Percentiles rank a stretch among this genome's conserved stretches.
Conservation (phyloP, 2,329 filamentous ascomycete genomes). For the Cladosporium sp. region DNA sequence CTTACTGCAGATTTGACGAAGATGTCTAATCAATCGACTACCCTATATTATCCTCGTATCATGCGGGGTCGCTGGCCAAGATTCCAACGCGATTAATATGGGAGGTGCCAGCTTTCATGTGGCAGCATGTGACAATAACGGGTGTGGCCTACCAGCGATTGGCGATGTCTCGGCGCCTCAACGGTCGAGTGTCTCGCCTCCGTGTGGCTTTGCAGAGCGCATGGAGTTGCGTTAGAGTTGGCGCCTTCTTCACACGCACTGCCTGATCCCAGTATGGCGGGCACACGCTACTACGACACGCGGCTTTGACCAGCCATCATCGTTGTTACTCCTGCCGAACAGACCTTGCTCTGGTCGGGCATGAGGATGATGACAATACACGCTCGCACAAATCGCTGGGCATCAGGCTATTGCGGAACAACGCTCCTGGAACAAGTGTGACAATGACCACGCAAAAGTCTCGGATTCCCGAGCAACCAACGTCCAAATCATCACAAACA, state of each 20-base stretch:
- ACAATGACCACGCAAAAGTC: neutral
- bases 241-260: neutral
- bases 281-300: neutral
- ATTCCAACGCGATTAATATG: neutral
- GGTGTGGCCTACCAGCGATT: neutral
- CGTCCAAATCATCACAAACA: conserved; percentile 8
- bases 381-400: neutral
- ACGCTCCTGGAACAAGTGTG: neutral
- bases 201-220: neutral
- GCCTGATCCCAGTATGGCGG: neutral
- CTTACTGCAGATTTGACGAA: too few relatives aligned
- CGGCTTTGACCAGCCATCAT: conserved; percentile 3
- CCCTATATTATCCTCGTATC: neutral
- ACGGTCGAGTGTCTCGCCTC: neutral
- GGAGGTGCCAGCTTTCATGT: neutral
- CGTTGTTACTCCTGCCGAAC: neutral
- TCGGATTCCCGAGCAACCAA: neutral
- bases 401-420: neutral
- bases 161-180: conserved; percentile 1
- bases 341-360: neutral
- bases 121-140: conserved; percentile 6
- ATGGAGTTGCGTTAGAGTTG: neutral
- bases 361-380: neutral
- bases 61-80: neutral
- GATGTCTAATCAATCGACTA: too few relatives aligned